A percentile compares a stretch with the other conserved stretches of the same genome.
Conservation (phyloP, 106 monocot genomes). For the Vanilla planifolia region DNA sequence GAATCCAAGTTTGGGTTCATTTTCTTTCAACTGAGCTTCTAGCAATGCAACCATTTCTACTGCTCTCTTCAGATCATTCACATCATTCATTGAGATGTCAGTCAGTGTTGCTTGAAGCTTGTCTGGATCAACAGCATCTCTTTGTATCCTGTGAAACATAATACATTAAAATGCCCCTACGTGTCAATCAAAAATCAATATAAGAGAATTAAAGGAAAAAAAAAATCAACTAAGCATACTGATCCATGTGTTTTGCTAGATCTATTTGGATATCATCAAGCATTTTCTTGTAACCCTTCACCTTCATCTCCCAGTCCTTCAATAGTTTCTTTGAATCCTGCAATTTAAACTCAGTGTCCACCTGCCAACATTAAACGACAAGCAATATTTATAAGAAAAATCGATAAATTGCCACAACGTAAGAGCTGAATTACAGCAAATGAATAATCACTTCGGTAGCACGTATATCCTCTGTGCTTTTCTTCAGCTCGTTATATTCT, state of each 20-base stretch:
- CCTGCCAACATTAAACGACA: conserved; percentile 33
- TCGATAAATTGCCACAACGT: no score
- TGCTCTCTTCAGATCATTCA: conserved; percentile 77
- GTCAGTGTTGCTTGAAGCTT: conserved; percentile 54
- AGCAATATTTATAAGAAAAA: conserved; percentile 3
- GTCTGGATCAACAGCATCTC: conserved; percentile 81
- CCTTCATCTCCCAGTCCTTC: conserved; percentile 84
- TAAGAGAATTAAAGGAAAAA: background rate
- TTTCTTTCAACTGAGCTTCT: conserved; percentile 89
- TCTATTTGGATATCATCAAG: conserved; percentile 55
- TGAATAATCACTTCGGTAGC: conserved; percentile 63
- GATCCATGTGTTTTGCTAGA: conserved; percentile 73
- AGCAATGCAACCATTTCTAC: conserved; percentile 80
- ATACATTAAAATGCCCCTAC: background rate
- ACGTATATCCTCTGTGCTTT: conserved; percentile 69
- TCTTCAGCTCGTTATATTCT: conserved; percentile 73
- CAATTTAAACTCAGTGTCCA: conserved; percentile 73
- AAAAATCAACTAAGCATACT: conserved; percentile 35
- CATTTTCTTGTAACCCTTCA: conserved; percentile 63
- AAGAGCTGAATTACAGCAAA: no score
- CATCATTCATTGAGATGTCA: conserved; percentile 38
- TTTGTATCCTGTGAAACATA: conserved; percentile 58
- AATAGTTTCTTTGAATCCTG: conserved; percentile 67
- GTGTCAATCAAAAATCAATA: background rate
- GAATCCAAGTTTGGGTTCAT: conserved; percentile 96